These are phyloP conservation scores for Lignosus rhinocerotis DNA, from an alignment of 1,284 basidiomycete genomes.

Conservation along the genomic window DNA sequence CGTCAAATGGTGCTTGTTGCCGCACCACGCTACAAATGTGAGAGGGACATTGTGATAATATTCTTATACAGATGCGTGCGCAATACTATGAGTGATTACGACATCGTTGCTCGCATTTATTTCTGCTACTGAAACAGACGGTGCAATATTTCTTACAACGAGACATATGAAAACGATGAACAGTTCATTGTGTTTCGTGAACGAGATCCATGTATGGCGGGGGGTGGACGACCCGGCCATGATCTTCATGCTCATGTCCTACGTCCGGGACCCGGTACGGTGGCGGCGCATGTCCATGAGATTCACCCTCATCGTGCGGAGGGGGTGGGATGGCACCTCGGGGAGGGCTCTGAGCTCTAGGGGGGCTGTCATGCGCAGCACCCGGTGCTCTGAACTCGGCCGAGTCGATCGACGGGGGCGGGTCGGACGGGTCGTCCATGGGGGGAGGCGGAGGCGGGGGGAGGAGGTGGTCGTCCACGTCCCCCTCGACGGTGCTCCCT, in stretches of 20 bases:
- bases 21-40: neutral
- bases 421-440: constrained; percentile 84
- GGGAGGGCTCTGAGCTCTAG: constrained; percentile 39
- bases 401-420: constrained; percentile 80
- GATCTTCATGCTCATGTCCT: constrained; percentile 26
- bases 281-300: constrained; percentile 42
- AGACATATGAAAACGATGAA: neutral
- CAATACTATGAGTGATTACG: neutral
- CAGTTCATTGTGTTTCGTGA: constrained; percentile 13
- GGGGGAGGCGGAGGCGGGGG: constrained; percentile 68
- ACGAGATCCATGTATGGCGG: constrained; percentile 47
- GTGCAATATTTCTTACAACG: neutral
- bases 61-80: neutral
- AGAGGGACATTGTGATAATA: neutral
- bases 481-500: constrained; percentile 20
- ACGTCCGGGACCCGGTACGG: constrained; percentile 58
- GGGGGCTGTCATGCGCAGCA: constrained; percentile 40
- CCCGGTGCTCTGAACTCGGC: constrained; percentile 63
- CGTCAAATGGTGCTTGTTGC: neutral
- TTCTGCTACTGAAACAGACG: neutral
- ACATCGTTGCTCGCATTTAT: neutral
- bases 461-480: constrained; percentile 5
- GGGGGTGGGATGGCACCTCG: neutral
- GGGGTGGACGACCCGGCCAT: constrained; percentile 39
- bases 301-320: constrained; percentile 19